phyloP scores from a whole-genome alignment of 768 basidiomycete species.

The Rhizopogon vulgaris region DNA sequence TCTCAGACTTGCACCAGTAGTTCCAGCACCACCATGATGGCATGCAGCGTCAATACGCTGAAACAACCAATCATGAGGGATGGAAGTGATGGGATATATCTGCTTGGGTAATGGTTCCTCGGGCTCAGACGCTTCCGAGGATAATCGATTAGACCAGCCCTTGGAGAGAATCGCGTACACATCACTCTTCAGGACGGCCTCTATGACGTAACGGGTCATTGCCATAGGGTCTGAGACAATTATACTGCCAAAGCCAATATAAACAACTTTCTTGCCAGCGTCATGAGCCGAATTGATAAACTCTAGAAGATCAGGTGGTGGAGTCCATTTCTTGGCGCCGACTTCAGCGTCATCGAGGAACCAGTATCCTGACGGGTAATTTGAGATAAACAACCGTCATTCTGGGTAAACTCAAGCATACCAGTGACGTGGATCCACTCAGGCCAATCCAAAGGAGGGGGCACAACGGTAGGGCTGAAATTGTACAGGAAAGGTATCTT shows the following conservation, averaged over 20 bases:
- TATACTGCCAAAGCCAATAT: conserved; percentile 97
- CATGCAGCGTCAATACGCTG: conserved; percentile 91
- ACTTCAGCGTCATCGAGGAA: conserved; percentile 92
- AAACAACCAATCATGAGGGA: conserved; percentile 97
- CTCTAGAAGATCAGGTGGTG: conserved; percentile 69
- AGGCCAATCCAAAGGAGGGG: conserved; percentile 95
- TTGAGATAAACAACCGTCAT: not conserved
- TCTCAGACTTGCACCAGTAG: conserved; percentile 89
- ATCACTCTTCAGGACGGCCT: conserved; percentile 80
- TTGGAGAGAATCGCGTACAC: conserved; percentile 94
- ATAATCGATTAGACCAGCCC: conserved; percentile 93
- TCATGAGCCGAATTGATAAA: conserved; percentile 80
- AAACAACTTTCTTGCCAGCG: conserved; percentile 83
- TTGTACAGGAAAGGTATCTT: conserved; percentile 98
- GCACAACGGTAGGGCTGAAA: conserved; percentile 87
- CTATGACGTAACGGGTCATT: conserved; percentile 88
- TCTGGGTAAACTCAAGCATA: conserved; percentile 22
- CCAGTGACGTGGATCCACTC: conserved; percentile 97
- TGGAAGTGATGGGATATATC: conserved; percentile 78
- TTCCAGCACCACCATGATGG: conserved; percentile 97
- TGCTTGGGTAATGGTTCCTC: conserved; percentile 71
- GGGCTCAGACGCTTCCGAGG: conserved; percentile 47
- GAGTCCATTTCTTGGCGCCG: conserved; percentile 81
- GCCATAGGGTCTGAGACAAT: conserved; percentile 91
- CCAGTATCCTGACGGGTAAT: conserved; percentile 74